These are phyloP conservation scores for Benincasa hispida DNA, from an alignment of 306 rosid genomes.

Conservation along the genomic window DNA sequence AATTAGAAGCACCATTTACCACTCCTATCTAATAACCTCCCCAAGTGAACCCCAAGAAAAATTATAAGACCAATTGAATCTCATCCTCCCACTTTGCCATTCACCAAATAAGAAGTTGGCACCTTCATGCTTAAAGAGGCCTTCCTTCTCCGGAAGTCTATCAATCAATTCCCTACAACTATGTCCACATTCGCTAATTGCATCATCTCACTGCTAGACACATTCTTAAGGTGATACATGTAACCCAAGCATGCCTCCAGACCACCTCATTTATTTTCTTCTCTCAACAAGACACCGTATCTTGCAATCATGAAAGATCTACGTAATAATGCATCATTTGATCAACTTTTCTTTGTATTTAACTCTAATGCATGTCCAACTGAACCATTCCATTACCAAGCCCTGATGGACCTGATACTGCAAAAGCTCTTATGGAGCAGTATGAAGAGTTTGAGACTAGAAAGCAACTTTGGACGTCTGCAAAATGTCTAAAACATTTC, in stretches of 20 bases:
- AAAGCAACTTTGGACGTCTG: not conserved
- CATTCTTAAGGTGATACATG: not conserved
- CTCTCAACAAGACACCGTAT: not conserved
- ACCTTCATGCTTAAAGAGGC: not conserved
- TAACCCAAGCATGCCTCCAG: not conserved
- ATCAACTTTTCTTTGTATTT: not conserved
- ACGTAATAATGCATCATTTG: not conserved
- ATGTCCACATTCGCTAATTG: not conserved
- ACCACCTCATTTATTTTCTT: not conserved
- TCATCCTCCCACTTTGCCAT: not conserved
- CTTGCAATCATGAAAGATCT: not conserved
- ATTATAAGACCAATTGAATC: not conserved
- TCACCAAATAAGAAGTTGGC: not conserved
- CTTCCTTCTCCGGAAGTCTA: not conserved
- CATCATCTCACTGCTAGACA: not conserved
- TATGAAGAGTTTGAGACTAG: not conserved
- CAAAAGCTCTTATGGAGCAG: not conserved
- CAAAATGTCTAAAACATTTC: not conserved
- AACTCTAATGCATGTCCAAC: not conserved
- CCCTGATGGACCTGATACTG: not conserved
- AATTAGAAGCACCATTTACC: not conserved
- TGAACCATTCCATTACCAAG: not conserved
- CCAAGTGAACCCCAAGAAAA: not conserved
- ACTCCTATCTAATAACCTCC: not conserved
- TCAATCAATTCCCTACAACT: not conserved